Percentiles rank a stretch among this genome's conserved stretches.
Evolutionary conservation across 768 basidiomycete genomes (phyloP).

Genomic region (Suillus decipiens): DNA sequence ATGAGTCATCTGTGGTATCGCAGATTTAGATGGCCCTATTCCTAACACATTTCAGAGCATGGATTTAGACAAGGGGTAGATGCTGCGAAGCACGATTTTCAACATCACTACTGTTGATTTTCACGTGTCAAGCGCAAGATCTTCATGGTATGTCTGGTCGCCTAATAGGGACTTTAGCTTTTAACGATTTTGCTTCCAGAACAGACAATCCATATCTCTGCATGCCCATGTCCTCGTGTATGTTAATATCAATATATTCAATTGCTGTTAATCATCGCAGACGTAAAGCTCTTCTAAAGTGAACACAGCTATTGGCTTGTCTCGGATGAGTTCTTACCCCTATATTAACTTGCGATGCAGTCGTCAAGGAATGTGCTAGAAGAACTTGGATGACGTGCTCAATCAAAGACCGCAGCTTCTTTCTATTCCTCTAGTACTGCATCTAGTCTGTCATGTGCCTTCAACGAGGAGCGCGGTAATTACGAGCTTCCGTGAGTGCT

Average conservation of each 20-base stretch:
- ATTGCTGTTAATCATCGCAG: background rate
- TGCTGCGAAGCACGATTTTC: conserved; percentile 43
- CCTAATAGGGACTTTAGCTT: conserved; percentile 5
- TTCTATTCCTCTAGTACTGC: background rate
- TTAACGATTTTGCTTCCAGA: conserved; percentile 6
- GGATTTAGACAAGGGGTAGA: conserved; percentile 60
- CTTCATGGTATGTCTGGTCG: background rate
- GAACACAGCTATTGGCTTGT: background rate
- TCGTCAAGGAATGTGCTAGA: background rate
- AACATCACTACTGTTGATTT: conserved; percentile 32
- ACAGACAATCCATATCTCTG: conserved; percentile 4
- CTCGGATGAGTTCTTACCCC: background rate
- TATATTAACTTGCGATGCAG: background rate
- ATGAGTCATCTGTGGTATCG: conserved; percentile 5
- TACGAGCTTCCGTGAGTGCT: conserved; percentile 1
- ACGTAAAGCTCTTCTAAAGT: conserved; percentile 1
- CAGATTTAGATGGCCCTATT: conserved; percentile 17
- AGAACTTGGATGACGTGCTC: background rate
- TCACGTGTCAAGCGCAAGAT: background rate
- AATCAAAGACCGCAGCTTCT: background rate
- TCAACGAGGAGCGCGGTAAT: conserved; percentile 6
- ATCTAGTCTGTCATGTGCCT: background rate
- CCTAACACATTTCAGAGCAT: conserved; percentile 43
- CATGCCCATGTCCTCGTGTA: conserved; percentile 9
- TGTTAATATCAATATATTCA: background rate